A percentile compares a stretch with the other conserved stretches of the same genome.
Conservation (phyloP, 1,284 basidiomycete genomes). For the Peniophora sp. region DNA sequence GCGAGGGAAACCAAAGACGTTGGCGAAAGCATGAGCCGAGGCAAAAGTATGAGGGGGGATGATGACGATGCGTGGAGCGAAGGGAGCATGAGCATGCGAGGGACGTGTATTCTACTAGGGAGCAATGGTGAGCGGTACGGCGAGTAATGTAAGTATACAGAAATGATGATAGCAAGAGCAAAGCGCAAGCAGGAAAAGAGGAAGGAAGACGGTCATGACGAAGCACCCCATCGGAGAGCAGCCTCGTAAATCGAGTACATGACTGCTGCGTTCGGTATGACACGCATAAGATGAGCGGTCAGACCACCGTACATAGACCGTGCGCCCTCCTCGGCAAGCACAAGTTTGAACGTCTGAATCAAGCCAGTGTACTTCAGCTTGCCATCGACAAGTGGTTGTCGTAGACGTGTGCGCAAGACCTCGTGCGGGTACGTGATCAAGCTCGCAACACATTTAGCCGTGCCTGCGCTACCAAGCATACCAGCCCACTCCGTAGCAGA, state of each 20-base stretch:
- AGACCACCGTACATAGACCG: slow-evolving; percentile 87
- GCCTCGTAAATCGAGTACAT: slow-evolving; percentile 91
- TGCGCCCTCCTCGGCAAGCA: slow-evolving; percentile 87
- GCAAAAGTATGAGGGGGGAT: background rate
- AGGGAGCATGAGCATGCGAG: background rate
- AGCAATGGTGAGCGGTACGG: background rate
- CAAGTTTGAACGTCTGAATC: slow-evolving; percentile 76
- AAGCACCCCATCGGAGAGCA: slow-evolving; percentile 48
- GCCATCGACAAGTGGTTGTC: slow-evolving; percentile 76
- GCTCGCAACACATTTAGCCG: slow-evolving; percentile 89
- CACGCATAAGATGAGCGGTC: slow-evolving; percentile 91
- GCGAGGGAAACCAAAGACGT: background rate
- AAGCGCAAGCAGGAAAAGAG: background rate
- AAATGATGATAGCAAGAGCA: background rate
- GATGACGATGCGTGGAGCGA: background rate
- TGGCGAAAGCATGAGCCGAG: background rate
- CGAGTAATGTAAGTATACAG: background rate
- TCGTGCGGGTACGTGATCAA: slow-evolving; percentile 97
- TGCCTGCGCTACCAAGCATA: slow-evolving; percentile 87
- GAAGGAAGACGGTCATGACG: background rate
- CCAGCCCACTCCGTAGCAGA: slow-evolving; percentile 62
- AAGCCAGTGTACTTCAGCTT: slow-evolving; percentile 85
- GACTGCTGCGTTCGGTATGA: slow-evolving; percentile 94
- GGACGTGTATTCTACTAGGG: background rate
- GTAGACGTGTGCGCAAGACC: slow-evolving; percentile 86